Percentiles rank a stretch among this genome's conserved stretches.
Conservation (phyloP, 225 moss, liverwort and hornwort genomes). For the Pleurozium schreberi region DNA sequence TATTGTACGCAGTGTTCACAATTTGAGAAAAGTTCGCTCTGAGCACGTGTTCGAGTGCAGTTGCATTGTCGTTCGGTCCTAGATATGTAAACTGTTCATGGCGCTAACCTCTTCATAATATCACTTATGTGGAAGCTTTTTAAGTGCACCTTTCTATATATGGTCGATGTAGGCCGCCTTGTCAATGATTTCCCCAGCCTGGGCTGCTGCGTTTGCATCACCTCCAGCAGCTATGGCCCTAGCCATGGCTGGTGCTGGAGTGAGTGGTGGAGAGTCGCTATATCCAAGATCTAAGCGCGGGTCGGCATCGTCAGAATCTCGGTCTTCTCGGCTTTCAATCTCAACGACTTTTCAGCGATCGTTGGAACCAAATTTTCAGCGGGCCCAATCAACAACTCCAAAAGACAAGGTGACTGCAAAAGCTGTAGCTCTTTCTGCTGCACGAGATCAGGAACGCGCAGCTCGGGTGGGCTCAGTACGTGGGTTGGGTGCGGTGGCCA, state of each 20-base stretch:
- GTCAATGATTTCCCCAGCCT: conserved; percentile 90
- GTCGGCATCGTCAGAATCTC: conserved; percentile 34
- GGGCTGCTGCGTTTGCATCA: conserved; percentile 97
- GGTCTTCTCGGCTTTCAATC: conserved; percentile 60
- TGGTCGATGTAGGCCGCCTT: conserved; percentile 62
- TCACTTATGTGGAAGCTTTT: neutral
- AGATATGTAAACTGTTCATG: neutral
- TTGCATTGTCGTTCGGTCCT: neutral
- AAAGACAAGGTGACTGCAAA: conserved; percentile 85
- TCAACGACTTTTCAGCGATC: conserved; percentile 52
- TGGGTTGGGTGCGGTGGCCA: conserved; percentile 91
- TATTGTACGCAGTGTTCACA: neutral
- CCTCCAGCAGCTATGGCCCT: conserved; percentile 97
- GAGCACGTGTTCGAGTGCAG: neutral
- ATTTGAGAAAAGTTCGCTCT: neutral
- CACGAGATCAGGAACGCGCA: conserved; percentile 91
- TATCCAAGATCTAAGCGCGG: conserved; percentile 56
- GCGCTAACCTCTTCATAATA: neutral
- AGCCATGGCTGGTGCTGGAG: conserved; percentile 95
- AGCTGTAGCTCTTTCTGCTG: conserved; percentile 70
- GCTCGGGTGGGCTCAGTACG: conserved; percentile 91
- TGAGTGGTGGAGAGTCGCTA: conserved; percentile 69
- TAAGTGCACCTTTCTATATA: neutral
- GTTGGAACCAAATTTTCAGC: conserved; percentile 37
- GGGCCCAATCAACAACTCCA: conserved; percentile 37